Conservation (phyloP, 169 alveolate genomes). For the Plasmodium gaboni region DNA sequence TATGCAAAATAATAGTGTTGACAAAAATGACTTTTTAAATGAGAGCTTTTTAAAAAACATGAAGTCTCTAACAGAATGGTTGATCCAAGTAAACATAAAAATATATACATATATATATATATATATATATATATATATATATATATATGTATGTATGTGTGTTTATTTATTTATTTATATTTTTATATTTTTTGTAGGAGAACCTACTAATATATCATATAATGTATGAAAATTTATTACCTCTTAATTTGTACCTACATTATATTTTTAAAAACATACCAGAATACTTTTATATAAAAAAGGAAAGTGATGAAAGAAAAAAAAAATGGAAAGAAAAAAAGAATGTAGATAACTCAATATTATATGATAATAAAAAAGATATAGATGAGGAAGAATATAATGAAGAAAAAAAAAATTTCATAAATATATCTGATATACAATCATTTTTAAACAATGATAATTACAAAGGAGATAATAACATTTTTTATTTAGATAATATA, state of each 20-base stretch:
- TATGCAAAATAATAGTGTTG: conserved; percentile 5
- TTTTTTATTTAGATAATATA: conserved; percentile 46
- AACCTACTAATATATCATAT: conserved; percentile 33
- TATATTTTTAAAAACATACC: conserved; percentile 41
- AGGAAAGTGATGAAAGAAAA: neutral
- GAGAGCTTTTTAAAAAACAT: conserved; percentile 27
- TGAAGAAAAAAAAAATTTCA: neutral
- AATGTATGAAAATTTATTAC: conserved; percentile 55
- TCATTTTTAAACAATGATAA: conserved; percentile 19
- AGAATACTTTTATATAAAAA: conserved; percentile 48
- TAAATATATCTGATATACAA: conserved; percentile 9
- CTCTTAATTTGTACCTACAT: conserved; percentile 30
- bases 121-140: neutral
- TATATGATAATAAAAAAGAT: conserved; percentile 15
- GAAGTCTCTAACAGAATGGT: conserved; percentile 3
- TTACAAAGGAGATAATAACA: conserved; percentile 14
- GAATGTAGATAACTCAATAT: conserved; percentile 25
- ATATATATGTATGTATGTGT: neutral
- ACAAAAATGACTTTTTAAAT: conserved; percentile 9
- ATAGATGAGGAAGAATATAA: neutral
- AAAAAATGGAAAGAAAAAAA: neutral
- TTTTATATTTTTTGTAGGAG: conserved; percentile 23
- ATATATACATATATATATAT: neutral
- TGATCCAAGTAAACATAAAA: conserved; percentile 23
- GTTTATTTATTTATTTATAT: neutral